Conservation (phyloP, 371 early-diverging fungal genomes). For the Mortierella sp. region DNA sequence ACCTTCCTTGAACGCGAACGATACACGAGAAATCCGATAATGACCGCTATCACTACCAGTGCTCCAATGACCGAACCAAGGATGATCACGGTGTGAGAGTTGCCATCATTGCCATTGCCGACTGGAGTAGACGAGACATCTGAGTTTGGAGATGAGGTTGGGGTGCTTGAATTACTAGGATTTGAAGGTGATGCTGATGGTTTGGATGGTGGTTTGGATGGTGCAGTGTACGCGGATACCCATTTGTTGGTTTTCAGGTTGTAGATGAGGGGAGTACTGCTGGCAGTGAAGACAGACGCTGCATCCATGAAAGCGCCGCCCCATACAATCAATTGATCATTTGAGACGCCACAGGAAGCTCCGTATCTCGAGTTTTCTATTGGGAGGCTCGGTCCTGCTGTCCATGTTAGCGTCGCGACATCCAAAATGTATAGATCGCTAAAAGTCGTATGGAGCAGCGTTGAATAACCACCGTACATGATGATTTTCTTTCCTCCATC, state of each 20-base stretch:
- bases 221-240: not conserved
- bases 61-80: not conserved
- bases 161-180: not conserved
- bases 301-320: slow-evolving; percentile 4
- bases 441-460: not conserved
- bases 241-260: not conserved
- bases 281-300: not conserved
- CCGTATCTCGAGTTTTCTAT: not conserved
- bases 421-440: slow-evolving; percentile 27
- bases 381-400: slow-evolving; percentile 5
- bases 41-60: not conserved
- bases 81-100: not conserved
- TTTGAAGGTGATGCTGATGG: not conserved
- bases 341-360: slow-evolving; percentile 28
- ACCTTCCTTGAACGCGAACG: not conserved
- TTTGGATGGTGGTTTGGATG: not conserved
- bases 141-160: not conserved
- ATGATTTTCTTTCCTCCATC: slow-evolving; percentile 20
- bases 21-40: not conserved
- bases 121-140: not conserved
- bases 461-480: slow-evolving; percentile 22
- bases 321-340: slow-evolving; percentile 26
- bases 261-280: not conserved
- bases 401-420: slow-evolving; percentile 25
- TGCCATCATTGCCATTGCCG: not conserved